Base-by-base conservation (phyloP, 2,329 filamentous ascomycete genomes). In the Chaetomiaceae sp. region DNA sequence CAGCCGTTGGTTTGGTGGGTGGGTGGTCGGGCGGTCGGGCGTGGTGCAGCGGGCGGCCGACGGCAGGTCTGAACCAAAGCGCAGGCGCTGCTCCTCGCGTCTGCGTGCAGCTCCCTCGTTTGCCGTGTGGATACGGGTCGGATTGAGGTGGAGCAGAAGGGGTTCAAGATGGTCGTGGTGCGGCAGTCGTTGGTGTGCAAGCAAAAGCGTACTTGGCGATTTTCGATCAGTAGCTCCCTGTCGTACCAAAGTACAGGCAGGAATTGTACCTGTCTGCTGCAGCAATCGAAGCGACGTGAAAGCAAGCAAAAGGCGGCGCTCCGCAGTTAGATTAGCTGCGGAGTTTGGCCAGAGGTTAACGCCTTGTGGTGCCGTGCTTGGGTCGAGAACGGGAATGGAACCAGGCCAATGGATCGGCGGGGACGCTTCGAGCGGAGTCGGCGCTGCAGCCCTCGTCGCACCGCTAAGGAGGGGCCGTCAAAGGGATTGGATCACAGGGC, bases 361-460 rank as follows among this genome's bases (percentile, higher is more conserved):
- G 49, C 46, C 40, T n/a, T 42, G 46, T 42, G 46, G 45, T 46
- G 51, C 52, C 46, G 48, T 49, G 48, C 49, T 56, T 50, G 38
- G 48, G 50, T 48, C 32, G 27, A 33, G 45, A 38, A 45, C 22
- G 22, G 22, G 5, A 26, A 35, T 33, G 29, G 41, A 37, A 30
- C 32, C 43, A 49, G 41, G 17, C 47, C 45, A 51, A 54, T 51
- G 47, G 47, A 41, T 42, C 46, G 20, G 29, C 19, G 26, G 45
- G 27, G 35, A 45, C n/a, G 37, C 47, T 45, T 27, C 36, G 20
- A 42, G 38, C 47, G 38, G 42, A 38, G 34, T 41, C 33, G 41
- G 35, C 27, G 45, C 40, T 30, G 29, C 29, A 5, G 41, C 15
- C 36, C 8, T 36, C 11, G 38, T 42, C 38, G 42, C 38, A 40